Evolutionary conservation across 2,329 filamentous ascomycete genomes (phyloP).

Genomic region (Trichoderma sp.): DNA sequence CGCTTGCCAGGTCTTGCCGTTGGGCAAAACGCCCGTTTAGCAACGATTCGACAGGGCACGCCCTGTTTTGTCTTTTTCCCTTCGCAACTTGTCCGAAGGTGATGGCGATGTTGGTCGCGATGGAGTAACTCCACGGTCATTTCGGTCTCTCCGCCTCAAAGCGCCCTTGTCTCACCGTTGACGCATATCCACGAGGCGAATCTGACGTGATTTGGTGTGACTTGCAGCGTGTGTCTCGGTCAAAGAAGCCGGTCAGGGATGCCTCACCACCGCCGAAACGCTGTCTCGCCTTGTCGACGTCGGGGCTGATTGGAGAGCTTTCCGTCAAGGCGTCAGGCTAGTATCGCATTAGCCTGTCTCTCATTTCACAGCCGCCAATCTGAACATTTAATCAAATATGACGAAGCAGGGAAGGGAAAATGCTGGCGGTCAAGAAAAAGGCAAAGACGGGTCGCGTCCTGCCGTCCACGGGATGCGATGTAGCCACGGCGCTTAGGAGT

Average conservation of each 20-base stretch:
- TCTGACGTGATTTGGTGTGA: constrained; percentile 17
- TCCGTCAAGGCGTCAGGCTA: neutral
- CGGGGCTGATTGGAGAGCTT: neutral
- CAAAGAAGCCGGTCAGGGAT: neutral
- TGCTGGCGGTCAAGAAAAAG: constrained; percentile 2
- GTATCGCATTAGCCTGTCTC: constrained; percentile 7
- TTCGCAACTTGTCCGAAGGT: neutral
- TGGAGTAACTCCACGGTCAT: constrained; percentile 21
- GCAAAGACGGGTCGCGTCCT: constrained; percentile 1
- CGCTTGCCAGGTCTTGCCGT: neutral
- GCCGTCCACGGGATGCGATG: neutral
- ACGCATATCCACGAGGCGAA: constrained; percentile 1
- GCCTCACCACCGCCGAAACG: neutral
- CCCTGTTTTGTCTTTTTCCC: neutral
- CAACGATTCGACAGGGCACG: neutral
- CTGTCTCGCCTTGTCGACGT: neutral
- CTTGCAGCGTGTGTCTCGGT: neutral
- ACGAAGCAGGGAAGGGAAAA: neutral
- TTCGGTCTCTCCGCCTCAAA: constrained; percentile 19
- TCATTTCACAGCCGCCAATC: neutral
- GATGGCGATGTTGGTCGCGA: neutral
- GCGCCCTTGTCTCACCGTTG: constrained; percentile 16
- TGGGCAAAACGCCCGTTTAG: neutral
- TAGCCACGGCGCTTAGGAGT: constrained; percentile 5
- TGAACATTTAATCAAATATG: neutral